Evolutionary conservation across 306 rosid species (phyloP).

Genomic region (Trifolium pratense): DNA sequence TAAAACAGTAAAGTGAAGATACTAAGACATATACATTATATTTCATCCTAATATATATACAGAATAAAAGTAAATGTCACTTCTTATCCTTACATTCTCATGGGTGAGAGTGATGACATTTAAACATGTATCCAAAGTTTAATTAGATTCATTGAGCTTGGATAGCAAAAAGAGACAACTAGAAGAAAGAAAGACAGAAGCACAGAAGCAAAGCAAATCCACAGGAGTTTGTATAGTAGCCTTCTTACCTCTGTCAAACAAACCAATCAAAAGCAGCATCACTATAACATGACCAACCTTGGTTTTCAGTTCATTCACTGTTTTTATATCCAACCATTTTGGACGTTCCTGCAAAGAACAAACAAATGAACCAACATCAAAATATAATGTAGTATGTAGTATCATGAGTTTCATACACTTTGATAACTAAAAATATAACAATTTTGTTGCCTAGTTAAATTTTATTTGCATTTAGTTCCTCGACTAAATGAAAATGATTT

Average conservation of each 20-base stretch:
- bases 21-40: neutral
- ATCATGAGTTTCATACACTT: neutral
- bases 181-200: constrained; percentile 81
- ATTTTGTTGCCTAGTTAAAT: too few relatives aligned
- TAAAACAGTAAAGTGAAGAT: too few relatives aligned
- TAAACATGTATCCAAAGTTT: neutral
- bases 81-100: constrained; percentile 16
- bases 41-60: constrained; percentile 9
- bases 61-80: neutral
- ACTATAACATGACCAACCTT: constrained; percentile 95
- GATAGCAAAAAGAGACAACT: constrained; percentile 76
- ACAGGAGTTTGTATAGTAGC: constrained; percentile 68
- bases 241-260: constrained; percentile 83
- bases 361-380: constrained; percentile 24
- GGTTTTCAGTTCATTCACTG: constrained; percentile 86
- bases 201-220: constrained; percentile 90
- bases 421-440: too few relatives aligned
- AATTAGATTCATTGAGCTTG: constrained; percentile 59
- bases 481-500: too few relatives aligned
- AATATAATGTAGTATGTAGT: neutral
- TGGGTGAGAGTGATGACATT: constrained; percentile 12
- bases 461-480: too few relatives aligned
- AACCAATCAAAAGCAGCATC: constrained; percentile 92
- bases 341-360: constrained; percentile 73
- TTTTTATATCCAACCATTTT: constrained; percentile 73